A percentile compares a stretch with the other conserved stretches of the same genome.
Conservation (phyloP, 805 yeast species). For the Brettanomyces bruxellensis region DNA sequence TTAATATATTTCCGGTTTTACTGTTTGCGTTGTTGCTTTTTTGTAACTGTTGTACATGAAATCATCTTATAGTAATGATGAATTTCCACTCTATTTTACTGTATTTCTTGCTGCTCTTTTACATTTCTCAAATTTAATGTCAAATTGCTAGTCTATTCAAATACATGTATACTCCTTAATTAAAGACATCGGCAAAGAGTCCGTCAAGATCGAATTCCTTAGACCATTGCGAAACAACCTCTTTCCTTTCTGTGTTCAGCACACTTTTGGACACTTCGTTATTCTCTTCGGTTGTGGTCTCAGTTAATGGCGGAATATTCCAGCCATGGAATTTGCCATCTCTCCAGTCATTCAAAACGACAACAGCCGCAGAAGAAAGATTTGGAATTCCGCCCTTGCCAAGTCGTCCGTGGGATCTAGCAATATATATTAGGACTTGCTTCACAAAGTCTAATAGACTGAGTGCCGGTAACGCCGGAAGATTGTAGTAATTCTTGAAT, state of each 20-base stretch:
- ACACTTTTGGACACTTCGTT: slow-evolving; percentile 18
- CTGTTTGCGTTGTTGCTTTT: too few species aligned
- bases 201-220: slow-evolving; percentile 90
- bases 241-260: slow-evolving; percentile 29
- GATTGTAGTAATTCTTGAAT: slow-evolving; percentile 60
- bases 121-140: too few species aligned
- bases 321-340: slow-evolving; percentile 92
- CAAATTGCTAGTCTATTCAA: too few species aligned
- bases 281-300: background rate
- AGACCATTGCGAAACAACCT: slow-evolving; percentile 74
- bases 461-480: slow-evolving; percentile 71
- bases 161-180: slow-evolving; percentile 5
- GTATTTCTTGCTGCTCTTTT: too few species aligned
- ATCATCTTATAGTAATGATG: too few species aligned
- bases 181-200: slow-evolving; percentile 41
- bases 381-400: slow-evolving; percentile 93
- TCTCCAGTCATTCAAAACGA: slow-evolving; percentile 90
- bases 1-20: too few species aligned
- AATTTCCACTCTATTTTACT: too few species aligned
- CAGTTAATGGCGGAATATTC: slow-evolving; percentile 53
- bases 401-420: slow-evolving; percentile 85
- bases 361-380: slow-evolving; percentile 71
- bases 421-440: slow-evolving; percentile 84
- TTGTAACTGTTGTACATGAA: too few species aligned
- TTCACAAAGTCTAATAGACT: slow-evolving; percentile 73